A percentile compares a stretch with the other conserved stretches of the same genome.
Evolutionary conservation across 2,329 filamentous ascomycete genomes (phyloP).

Genomic region (Cadophora sp.): DNA sequence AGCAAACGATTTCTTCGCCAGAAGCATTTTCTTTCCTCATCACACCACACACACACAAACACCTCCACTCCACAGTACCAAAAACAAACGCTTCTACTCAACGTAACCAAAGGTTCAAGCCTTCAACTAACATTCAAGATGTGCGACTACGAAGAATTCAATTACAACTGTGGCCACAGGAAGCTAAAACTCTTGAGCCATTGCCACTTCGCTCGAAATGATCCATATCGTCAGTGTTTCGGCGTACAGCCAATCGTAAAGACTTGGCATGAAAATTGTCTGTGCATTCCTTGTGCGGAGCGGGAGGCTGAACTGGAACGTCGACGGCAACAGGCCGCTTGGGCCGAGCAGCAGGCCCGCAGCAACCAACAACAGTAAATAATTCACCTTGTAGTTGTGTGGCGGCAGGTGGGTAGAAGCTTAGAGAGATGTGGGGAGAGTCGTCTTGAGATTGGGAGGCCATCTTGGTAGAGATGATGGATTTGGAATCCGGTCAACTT

Average conservation of each 20-base stretch:
- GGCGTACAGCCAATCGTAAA: not conserved
- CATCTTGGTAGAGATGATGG: too few relatives aligned
- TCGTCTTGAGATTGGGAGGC: too few relatives aligned
- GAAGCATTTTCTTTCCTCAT: not conserved
- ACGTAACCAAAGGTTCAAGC: not conserved
- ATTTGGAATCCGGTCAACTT: too few relatives aligned
- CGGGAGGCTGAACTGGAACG: too few relatives aligned
- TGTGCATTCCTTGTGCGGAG: not conserved
- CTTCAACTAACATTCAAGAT: not conserved
- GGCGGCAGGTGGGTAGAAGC: too few relatives aligned
- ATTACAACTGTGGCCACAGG: not conserved
- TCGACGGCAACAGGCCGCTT: too few relatives aligned
- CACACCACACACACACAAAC: not conserved
- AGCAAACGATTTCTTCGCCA: not conserved
- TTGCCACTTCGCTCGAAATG: constrained; percentile 21
- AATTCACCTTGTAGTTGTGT: too few relatives aligned
- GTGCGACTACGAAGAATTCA: constrained; percentile 8
- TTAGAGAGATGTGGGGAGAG: too few relatives aligned
- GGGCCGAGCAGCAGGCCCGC: too few relatives aligned
- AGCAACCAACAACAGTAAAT: too few relatives aligned
- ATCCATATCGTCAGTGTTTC: constrained; percentile 12
- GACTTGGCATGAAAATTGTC: not conserved
- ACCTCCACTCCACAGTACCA: not conserved
- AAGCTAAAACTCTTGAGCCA: not conserved
- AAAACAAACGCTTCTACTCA: not conserved